Conservation (phyloP, 805 yeast species). For the Ogataea siamensis region DNA sequence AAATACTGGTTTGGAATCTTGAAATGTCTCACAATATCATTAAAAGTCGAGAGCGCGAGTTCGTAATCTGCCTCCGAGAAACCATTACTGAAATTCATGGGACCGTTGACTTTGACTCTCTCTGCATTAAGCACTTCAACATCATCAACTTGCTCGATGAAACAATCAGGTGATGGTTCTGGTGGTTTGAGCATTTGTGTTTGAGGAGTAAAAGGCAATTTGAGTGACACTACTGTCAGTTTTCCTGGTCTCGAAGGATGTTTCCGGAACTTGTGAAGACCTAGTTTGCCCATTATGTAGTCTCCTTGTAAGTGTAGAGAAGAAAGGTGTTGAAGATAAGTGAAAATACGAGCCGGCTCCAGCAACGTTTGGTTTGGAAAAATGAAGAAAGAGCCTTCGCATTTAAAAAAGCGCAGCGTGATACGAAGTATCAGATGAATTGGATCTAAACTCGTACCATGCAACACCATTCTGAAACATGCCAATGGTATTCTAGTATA, state of each 20-base stretch:
- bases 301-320: constrained; percentile 21
- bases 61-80: constrained; percentile 9
- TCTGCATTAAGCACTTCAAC: constrained; percentile 3
- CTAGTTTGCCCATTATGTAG: constrained; percentile 27
- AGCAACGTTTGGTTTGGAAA: constrained; percentile 7
- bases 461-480: constrained; percentile 20
- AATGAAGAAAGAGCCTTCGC: constrained; percentile 19
- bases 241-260: constrained; percentile 1
- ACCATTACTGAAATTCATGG: constrained; percentile 11
- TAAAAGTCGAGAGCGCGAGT: constrained; percentile 12
- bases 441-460: constrained; percentile 16
- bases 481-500: neutral
- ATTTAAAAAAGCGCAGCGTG: constrained; percentile 14
- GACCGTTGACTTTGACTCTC: constrained; percentile 10
- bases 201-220: constrained; percentile 6
- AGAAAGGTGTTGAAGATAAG: constrained; percentile 21
- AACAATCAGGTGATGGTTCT: neutral
- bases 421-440: constrained; percentile 15
- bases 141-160: too few relatives aligned
- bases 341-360: constrained; percentile 7
- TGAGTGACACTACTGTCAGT: constrained; percentile 5
- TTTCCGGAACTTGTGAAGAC: constrained; percentile 21
- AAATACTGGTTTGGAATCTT: constrained; percentile 26
- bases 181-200: neutral
- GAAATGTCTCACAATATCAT: constrained; percentile 25